Base-by-base conservation (phyloP, 495 filamentous ascomycete species). In the Chaetomidium leptoderma region DNA sequence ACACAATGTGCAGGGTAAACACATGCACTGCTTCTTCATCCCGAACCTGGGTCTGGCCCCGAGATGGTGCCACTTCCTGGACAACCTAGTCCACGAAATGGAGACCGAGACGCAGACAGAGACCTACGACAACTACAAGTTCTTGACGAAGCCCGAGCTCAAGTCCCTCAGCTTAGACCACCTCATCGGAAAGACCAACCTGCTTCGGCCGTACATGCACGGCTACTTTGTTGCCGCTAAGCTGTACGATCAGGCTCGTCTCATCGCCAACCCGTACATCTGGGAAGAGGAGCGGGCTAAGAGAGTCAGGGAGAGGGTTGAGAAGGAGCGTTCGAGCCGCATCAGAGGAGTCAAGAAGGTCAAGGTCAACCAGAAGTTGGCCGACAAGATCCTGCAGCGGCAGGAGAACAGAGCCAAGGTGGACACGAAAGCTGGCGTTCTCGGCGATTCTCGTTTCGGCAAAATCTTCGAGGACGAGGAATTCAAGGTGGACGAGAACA, bases 31-130 rank as follows among this genome's bases (percentile, higher is more conserved):
- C 7, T 99, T 97, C 79, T 92, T 97, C 68, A 91, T 99, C 53
- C 95, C 95, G 0, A 91, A 92, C 61, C 82, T 97, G 17, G 69
- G 70, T 53, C 89, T 93, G 11, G 91, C 93, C 1, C 95, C 95
- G 0, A 87, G 81, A 63, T 99, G 95, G 95, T 97, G 95, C 67
- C 85, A 86, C 9, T 97, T 97, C 83, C 76, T 99, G 32, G 95
- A 99, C 67, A 95, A 92, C 65, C 79, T 98, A 50, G 95, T 96
- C 16, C 95, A 99, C 71, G 95, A 99, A 68, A 97, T 99, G 90
- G 92, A 92, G 3, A 92, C 95, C 67, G 77, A 81, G 61, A 70
- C 69, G 17, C 81, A 70, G 35, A 84, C 86, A 33, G 84, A 91
- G 59, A 87, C 95, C 14, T 99, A 97, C 75, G 95, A 97, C 71